Conservation (phyloP, 2,329 filamentous ascomycete species). For the Malbranchea cinnamomea region DNA sequence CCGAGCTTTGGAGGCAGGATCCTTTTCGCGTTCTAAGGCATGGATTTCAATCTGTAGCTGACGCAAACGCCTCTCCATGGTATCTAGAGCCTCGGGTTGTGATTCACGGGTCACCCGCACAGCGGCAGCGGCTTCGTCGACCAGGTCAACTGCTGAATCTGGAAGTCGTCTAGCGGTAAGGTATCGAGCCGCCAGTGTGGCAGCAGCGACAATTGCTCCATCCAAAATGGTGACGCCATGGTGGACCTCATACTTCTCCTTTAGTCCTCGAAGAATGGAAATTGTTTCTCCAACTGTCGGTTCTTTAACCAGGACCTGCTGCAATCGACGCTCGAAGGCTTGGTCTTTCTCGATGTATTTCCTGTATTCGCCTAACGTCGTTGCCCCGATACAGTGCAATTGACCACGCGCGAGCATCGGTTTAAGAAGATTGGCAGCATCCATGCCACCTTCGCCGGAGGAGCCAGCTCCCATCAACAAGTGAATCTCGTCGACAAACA, state of each 20-base stretch:
- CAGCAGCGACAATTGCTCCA: conserved; percentile 76
- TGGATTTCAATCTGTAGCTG: conserved; percentile 97
- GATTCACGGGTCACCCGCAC: conserved; percentile 91
- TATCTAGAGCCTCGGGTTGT: conserved; percentile 90
- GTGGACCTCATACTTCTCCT: conserved; percentile 96
- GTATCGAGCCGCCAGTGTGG: conserved; percentile 85
- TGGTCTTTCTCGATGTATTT: conserved; percentile 99
- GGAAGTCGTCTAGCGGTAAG: conserved; percentile 81
- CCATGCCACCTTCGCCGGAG: conserved; percentile 94
- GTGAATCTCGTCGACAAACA: conserved; percentile 98
- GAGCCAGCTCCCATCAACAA: conserved; percentile 94
- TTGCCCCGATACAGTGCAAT: conserved; percentile 94
- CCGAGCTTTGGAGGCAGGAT: conserved; percentile 76
- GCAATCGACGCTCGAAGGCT: conserved; percentile 95
- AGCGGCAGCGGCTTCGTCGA: conserved; percentile 94
- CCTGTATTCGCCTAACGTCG: conserved; percentile 85
- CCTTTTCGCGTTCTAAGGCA: conserved; percentile 82
- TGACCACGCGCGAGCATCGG: conserved; percentile 95
- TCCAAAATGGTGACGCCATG: conserved; percentile 96
- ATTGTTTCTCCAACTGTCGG: conserved; percentile 78
- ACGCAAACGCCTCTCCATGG: conserved; percentile 73
- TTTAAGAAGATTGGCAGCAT: conserved; percentile 92
- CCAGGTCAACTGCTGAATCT: conserved; percentile 89
- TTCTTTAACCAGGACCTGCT: conserved; percentile 95
- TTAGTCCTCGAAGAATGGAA: conserved; percentile 94